A percentile compares a stretch with the other conserved stretches of the same genome.
Evolutionary conservation across 2,329 filamentous ascomycete species (phyloP).

Genomic region (Salinomyces thailandicus): DNA sequence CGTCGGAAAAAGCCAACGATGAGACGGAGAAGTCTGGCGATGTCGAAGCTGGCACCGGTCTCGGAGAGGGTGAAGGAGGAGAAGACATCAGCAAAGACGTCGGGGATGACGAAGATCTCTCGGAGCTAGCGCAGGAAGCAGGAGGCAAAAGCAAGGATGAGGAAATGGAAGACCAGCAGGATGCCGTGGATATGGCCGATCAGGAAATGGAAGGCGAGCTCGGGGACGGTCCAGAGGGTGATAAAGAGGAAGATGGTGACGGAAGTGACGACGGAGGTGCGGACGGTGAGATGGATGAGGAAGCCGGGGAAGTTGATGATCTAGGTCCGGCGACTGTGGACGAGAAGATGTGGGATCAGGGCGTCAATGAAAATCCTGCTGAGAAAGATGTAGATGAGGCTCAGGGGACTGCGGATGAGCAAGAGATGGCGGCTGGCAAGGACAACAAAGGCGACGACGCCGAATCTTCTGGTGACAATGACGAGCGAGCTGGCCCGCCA

Average conservation of each 20-base stretch:
- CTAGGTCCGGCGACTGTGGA: conserved; percentile 83
- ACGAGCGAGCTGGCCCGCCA: conserved; percentile 39
- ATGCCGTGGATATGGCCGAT: conserved; percentile 84
- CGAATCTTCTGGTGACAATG: conserved; percentile 39
- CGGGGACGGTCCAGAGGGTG: conserved; percentile 59
- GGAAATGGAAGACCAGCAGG: conserved; percentile 68
- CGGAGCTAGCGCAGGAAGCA: conserved; percentile 79
- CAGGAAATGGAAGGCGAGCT: conserved; percentile 84
- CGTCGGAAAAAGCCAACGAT: conserved; percentile 57
- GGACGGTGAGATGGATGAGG: conserved; percentile 57
- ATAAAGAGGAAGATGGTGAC: conserved; percentile 36
- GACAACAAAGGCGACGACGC: conserved; percentile 47
- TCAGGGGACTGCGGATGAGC: conserved; percentile 38
- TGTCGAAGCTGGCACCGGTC: conserved; percentile 80
- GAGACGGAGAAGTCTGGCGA: conserved; percentile 48
- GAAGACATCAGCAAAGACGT: conserved; percentile 98
- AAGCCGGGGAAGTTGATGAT: conserved; percentile 83
- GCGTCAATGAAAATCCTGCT: conserved; percentile 65
- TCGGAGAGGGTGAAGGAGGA: conserved; percentile 88
- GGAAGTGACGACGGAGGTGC: conserved; percentile 51
- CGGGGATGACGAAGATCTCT: conserved; percentile 81
- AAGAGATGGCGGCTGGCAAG: conserved; percentile 36
- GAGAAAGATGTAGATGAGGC: conserved; percentile 61
- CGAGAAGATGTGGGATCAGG: conserved; percentile 98
- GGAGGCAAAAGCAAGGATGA: conserved; percentile 39